Evolutionary conservation across 345 rosid genomes (phyloP), one percentile per base, ranked within the genome.

Genomic region (Brassica nigra): DNA sequence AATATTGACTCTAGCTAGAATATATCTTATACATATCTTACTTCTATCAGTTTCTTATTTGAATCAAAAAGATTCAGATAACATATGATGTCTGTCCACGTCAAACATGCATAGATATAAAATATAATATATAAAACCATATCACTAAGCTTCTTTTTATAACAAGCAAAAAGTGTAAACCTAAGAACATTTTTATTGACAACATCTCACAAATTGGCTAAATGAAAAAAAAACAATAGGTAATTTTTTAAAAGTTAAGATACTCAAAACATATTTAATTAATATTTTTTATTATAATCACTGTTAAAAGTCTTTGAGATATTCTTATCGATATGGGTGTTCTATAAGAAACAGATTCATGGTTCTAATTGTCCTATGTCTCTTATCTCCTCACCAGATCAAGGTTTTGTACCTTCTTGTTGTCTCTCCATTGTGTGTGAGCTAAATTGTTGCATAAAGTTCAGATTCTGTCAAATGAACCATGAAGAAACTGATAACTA

Each of bases 1-100:
- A 78, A 79, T 61, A 79, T 74, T 72, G 44, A 73, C 63, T 67
- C 37, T 30, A 47, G 55, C 18, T 14, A 44, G 42, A 66, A 73
- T 42, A 73, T 58, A 67, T 73, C 64, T 57, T 36, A 28, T 54
- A 15, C 71, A 23, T 34, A 57, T 59, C 65, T 77, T 63, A 70
- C 27, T 18, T 29, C 37, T 37, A 30, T 66, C 20, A 18, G 18
- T 11, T 30, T 55, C 31, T 42, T 42, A 57, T 39, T 30, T 57
- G 3, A 71, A 39, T 65, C 52, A 66, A 34, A 57, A 71, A 55
- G 68, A 72, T 65, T 78, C 27, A 10, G 4, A 63, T 61, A 8
- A 33, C 16, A 55, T 15, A 66, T 2, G 57, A 36, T 66, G 66
- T 11, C 20, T 75, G 57, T 66, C 71, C 72, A 66, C 15, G 72